A percentile compares a stretch with the other conserved stretches of the same genome.
phyloP scores from a whole-genome alignment of 805 yeast species.

The Crinitomyces ghanaensis region DNA sequence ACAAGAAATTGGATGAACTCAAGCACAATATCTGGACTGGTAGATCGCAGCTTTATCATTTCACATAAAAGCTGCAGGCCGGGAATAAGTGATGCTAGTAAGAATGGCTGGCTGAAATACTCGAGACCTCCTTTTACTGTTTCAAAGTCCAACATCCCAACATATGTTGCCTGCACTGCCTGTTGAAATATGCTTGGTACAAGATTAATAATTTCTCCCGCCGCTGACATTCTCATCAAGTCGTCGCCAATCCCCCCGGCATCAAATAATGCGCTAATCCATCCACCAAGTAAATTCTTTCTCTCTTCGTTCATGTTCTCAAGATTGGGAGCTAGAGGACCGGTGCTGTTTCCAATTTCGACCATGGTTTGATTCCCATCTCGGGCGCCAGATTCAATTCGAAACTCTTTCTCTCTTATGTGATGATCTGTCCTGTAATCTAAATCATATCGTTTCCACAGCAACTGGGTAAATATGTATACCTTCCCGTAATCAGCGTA shows the following conservation, averaged over 20 bases:
- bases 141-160: conserved; percentile 45
- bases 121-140: conserved; percentile 70
- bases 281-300: conserved; percentile 38
- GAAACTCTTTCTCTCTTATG: no score
- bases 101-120: conserved; percentile 71
- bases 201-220: conserved; percentile 54
- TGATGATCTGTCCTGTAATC: no score
- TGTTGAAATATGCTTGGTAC: conserved; percentile 69
- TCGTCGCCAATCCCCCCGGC: conserved; percentile 81
- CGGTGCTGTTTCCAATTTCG: no score
- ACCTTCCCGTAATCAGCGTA: conserved; percentile 60
- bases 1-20: conserved; percentile 32
- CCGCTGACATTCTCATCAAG: conserved; percentile 51
- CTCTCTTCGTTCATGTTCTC: conserved; percentile 17
- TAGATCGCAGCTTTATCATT: conserved; percentile 24
- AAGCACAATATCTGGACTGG: conserved; percentile 28
- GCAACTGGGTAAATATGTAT: conserved; percentile 34
- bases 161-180: conserved; percentile 48
- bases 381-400: no score
- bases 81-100: conserved; percentile 46
- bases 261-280: conserved; percentile 76
- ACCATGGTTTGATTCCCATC: no score
- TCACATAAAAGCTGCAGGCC: conserved; percentile 40
- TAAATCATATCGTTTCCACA: conserved; percentile 30
- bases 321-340: no score